Percentiles rank a stretch among this genome's conserved stretches.
Conservation (phyloP, 306 rosid genomes). For the Medicago ruthenica region DNA sequence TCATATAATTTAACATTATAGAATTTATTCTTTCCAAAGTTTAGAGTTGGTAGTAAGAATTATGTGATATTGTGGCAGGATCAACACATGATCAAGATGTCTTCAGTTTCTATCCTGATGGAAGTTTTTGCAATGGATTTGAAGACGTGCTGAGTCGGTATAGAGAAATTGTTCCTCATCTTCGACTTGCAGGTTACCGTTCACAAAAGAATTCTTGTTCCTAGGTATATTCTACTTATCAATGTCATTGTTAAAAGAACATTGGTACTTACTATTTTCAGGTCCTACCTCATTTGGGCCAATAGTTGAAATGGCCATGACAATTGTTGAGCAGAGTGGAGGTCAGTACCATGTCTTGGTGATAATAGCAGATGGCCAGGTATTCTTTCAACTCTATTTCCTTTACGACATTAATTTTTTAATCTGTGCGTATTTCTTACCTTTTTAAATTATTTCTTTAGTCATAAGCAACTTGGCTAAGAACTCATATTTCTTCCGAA, state of each 20-base stretch:
- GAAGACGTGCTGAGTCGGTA: neutral
- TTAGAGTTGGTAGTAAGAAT: too few relatives aligned
- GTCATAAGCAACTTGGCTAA: too few relatives aligned
- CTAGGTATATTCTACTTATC: too few relatives aligned
- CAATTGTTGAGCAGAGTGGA: neutral
- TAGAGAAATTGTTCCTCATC: neutral
- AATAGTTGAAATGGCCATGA: neutral
- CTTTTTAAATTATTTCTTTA: too few relatives aligned
- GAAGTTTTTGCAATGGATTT: neutral
- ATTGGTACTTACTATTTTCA: neutral
- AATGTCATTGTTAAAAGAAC: neutral
- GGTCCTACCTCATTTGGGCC: neutral
- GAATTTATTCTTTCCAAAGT: too few relatives aligned
- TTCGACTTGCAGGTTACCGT: neutral
- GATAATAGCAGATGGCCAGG: neutral
- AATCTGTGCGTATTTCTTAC: too few relatives aligned
- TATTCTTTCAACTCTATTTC: neutral
- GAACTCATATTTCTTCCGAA: too few relatives aligned
- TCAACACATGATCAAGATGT: neutral
- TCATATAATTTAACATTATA: too few relatives aligned
- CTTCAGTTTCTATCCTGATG: neutral
- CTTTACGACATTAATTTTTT: too few relatives aligned
- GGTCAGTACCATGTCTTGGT: neutral
- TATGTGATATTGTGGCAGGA: neutral
- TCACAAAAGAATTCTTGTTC: too few relatives aligned